Conservation (phyloP, 208 protist genomes). For the Naegleria lovaniensis region DNA sequence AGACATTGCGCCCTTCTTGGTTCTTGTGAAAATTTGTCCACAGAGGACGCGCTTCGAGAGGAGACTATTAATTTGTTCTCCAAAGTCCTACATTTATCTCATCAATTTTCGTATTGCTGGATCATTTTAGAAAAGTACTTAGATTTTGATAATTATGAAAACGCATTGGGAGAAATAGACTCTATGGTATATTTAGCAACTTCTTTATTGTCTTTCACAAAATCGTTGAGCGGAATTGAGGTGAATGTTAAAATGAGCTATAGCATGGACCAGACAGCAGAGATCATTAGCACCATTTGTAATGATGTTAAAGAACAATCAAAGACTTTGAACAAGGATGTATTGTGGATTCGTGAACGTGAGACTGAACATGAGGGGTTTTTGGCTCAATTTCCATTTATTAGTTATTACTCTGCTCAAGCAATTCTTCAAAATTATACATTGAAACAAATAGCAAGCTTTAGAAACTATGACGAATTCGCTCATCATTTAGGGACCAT, state of each 20-base stretch:
- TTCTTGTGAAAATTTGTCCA: not conserved
- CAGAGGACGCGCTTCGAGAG: not conserved
- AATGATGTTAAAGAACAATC: not conserved
- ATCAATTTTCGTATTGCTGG: not conserved
- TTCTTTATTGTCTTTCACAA: not conserved
- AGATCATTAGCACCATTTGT: not conserved
- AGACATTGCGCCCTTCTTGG: not conserved
- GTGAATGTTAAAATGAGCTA: not conserved
- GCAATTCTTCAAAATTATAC: not conserved
- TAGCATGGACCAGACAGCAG: not conserved
- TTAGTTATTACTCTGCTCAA: not conserved
- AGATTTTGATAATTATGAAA: not conserved
- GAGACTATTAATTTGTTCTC: not conserved
- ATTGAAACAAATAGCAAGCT: not conserved
- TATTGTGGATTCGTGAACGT: not conserved
- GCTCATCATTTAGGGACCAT: not conserved
- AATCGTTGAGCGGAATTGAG: not conserved
- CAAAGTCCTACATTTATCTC: not conserved
- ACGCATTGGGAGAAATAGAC: not conserved
- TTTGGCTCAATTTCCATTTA: not conserved
- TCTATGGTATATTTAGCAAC: not conserved
- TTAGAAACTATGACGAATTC: not conserved
- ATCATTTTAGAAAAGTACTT: not conserved
- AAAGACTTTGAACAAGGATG: not conserved
- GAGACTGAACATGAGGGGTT: not conserved